Conservation (phyloP, 2,329 filamentous ascomycete species). For the Sarocladium kiliense region DNA sequence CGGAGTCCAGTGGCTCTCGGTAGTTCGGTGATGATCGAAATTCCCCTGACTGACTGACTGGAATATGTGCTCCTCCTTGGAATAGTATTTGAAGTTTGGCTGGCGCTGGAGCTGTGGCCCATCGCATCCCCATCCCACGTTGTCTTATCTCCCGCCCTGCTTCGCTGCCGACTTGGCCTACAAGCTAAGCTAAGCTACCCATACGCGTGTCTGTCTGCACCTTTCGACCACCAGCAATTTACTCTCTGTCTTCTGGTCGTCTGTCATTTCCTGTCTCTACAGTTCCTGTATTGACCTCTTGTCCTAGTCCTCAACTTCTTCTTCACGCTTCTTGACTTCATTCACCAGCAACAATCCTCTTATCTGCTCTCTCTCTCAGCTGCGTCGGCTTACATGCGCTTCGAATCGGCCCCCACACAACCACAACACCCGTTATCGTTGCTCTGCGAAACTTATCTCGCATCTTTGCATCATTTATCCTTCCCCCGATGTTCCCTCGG, state of each 20-base stretch:
- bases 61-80: no score
- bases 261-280: not conserved
- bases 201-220: no score
- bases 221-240: not conserved
- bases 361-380: not conserved
- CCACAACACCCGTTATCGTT: not conserved
- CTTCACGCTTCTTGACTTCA: not conserved
- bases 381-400: not conserved
- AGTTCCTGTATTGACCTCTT: not conserved
- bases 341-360: not conserved
- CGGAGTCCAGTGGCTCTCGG: not conserved
- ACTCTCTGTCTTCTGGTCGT: not conserved
- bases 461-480: not conserved
- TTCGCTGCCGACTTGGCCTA: constrained; percentile 3
- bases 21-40: not conserved
- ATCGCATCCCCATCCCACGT: constrained; percentile 1
- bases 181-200: no score
- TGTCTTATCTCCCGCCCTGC: constrained; percentile 6
- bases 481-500: constrained; percentile 11
- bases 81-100: not conserved
- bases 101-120: not conserved
- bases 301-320: not conserved
- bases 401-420: not conserved
- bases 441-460: not conserved
- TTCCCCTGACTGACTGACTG: not conserved